These are phyloP conservation scores for Yarrowia divulgata DNA, from an alignment of 805 yeast species.

Conservation along the genomic window DNA sequence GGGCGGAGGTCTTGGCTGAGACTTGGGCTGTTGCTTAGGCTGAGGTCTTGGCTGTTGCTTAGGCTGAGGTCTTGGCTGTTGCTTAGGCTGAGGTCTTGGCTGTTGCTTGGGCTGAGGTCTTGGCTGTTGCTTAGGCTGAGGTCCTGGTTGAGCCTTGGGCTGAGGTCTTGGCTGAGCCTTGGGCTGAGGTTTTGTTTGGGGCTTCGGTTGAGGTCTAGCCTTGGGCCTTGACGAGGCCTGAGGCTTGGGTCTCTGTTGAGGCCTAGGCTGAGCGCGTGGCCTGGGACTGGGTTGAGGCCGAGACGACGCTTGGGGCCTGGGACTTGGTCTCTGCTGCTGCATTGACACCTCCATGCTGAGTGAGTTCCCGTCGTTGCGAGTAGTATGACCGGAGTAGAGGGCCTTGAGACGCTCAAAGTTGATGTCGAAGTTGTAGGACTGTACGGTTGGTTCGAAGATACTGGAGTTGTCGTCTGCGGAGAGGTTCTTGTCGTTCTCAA, in stretches of 20 bases:
- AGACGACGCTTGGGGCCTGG: not conserved
- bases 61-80: not conserved
- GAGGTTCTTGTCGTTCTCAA: not conserved
- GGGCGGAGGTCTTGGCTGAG: not conserved
- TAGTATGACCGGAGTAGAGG: not conserved
- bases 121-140: not conserved
- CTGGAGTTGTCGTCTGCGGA: not conserved
- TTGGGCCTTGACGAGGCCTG: not conserved
- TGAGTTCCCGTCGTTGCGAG: not conserved
- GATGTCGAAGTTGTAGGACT: not conserved
- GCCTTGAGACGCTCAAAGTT: conserved; percentile 15
- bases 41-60: not conserved
- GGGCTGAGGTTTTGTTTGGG: no score
- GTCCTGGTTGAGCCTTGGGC: not conserved
- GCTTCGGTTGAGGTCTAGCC: not conserved
- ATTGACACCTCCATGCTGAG: not conserved
- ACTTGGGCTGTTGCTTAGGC: not conserved
- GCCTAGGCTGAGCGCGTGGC: no score
- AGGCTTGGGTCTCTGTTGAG: not conserved
- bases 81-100: not conserved
- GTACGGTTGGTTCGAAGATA: not conserved
- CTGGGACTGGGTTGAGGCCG: no score
- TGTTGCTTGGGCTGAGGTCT: not conserved
- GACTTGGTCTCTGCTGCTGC: not conserved
- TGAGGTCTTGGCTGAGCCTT: not conserved